Evolutionary conservation across 1,284 basidiomycete species (phyloP).

Genomic region (Anthracocystis walkeri): DNA sequence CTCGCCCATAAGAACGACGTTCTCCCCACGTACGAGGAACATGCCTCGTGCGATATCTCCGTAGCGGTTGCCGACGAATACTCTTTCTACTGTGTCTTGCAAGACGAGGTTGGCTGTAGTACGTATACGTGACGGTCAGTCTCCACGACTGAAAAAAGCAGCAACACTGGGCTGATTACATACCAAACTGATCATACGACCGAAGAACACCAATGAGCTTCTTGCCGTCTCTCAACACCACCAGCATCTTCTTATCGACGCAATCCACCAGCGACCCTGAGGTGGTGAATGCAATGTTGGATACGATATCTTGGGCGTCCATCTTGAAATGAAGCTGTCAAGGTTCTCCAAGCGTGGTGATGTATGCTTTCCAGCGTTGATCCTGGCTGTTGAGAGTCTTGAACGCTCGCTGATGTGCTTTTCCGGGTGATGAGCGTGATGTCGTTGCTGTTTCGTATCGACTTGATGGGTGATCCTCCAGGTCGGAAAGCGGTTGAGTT

Average conservation of each 20-base stretch:
- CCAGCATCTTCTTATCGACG: slow-evolving; percentile 87
- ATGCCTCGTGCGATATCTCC: slow-evolving; percentile 88
- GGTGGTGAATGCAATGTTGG: slow-evolving; percentile 68
- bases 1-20: slow-evolving; percentile 96
- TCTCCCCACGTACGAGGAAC: slow-evolving; percentile 95
- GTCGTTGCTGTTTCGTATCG: neutral
- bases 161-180: slow-evolving; percentile 65
- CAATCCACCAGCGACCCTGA: slow-evolving; percentile 67
- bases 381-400: no score
- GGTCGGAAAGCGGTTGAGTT: neutral
- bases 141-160: neutral
- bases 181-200: slow-evolving; percentile 99
- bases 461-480: neutral
- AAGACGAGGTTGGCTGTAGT: slow-evolving; percentile 86
- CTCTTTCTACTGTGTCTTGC: slow-evolving; percentile 76
- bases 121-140: neutral
- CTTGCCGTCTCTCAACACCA: slow-evolving; percentile 92
- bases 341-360: neutral
- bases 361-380: neutral
- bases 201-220: slow-evolving; percentile 95
- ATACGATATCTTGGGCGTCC: slow-evolving; percentile 65
- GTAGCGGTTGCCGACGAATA: slow-evolving; percentile 76
- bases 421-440: neutral
- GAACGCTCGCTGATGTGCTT: no score
- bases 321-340: slow-evolving; percentile 33